These are phyloP conservation scores for Glycine tomentella DNA, from an alignment of 306 rosid genomes.

Conservation along the genomic window DNA sequence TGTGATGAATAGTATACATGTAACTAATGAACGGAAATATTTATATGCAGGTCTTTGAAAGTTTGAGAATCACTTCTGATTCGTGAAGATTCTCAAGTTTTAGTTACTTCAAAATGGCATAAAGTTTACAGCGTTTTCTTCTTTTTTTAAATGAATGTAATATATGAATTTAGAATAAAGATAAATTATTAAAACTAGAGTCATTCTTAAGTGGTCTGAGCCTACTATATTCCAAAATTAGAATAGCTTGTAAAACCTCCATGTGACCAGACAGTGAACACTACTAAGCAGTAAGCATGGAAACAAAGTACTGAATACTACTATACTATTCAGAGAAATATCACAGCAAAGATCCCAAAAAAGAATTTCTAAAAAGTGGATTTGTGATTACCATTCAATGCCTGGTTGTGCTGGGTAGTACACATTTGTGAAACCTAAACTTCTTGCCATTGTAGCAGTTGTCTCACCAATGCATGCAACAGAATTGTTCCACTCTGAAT, in stretches of 20 bases:
- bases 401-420: slow-evolving; percentile 84
- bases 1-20: no score
- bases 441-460: slow-evolving; percentile 80
- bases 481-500: slow-evolving; percentile 67
- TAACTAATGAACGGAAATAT: no score
- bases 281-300: background rate
- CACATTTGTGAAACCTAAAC: slow-evolving; percentile 81
- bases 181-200: no score
- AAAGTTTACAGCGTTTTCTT: background rate
- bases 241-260: slow-evolving; percentile 20
- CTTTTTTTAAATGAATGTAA: background rate
- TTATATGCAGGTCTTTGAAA: background rate
- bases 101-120: slow-evolving; percentile 9
- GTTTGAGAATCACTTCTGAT: background rate
- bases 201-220: background rate
- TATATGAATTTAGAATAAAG: background rate
- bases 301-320: slow-evolving; percentile 19
- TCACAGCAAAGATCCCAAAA: slow-evolving; percentile 25
- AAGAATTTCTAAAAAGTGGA: slow-evolving; percentile 18
- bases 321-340: slow-evolving; percentile 18
- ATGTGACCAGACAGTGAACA: slow-evolving; percentile 21
- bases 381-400: slow-evolving; percentile 81
- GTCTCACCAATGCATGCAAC: slow-evolving; percentile 99
- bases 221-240: slow-evolving; percentile 5
- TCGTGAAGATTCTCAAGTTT: background rate